Evolutionary conservation across 2,329 filamentous ascomycete genomes (phyloP).

Genomic region (Aspergillus phoenicis): DNA sequence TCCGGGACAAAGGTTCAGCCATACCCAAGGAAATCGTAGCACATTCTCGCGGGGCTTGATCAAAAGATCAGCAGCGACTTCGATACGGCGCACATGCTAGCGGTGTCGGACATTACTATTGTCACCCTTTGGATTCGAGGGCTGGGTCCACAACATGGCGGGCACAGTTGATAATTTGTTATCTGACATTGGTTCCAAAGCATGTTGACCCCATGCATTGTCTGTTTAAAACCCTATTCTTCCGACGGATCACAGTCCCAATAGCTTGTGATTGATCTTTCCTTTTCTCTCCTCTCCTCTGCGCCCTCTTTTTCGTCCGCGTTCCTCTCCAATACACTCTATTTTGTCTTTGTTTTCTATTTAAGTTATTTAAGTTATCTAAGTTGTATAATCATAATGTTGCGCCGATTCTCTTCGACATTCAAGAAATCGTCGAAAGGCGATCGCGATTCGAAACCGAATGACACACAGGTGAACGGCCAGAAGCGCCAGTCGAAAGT

Average conservation of each 20-base stretch:
- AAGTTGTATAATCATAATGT: slow-evolving; percentile 34
- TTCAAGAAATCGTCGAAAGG: slow-evolving; percentile 42
- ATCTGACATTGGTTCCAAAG: slow-evolving; percentile 10
- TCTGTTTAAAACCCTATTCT: slow-evolving; percentile 14
- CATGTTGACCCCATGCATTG: slow-evolving; percentile 5
- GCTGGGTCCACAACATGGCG: slow-evolving; percentile 15
- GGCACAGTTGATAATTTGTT: slow-evolving; percentile 8
- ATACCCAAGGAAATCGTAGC: slow-evolving; percentile 6
- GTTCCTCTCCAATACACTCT: background rate
- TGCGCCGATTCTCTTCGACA: slow-evolving; percentile 43
- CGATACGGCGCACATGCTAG: slow-evolving; percentile 5
- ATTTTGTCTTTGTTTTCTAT: slow-evolving; percentile 5
- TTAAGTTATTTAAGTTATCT: background rate
- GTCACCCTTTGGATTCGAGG: slow-evolving; percentile 18
- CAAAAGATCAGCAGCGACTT: slow-evolving; percentile 7
- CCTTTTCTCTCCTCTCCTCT: background rate
- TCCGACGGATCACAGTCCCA: slow-evolving; percentile 6
- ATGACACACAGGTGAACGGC: slow-evolving; percentile 29
- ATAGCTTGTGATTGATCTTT: slow-evolving; percentile 16
- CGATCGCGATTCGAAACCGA: slow-evolving; percentile 38
- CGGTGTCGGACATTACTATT: slow-evolving; percentile 13
- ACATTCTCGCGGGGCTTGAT: slow-evolving; percentile 11
- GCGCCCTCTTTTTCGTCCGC: slow-evolving; percentile 1
- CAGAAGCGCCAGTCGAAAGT: slow-evolving; percentile 40
- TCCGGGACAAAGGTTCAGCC: slow-evolving; percentile 8